phyloP scores from a whole-genome alignment of 257 asterid species.

The Penstemon eatonii region DNA sequence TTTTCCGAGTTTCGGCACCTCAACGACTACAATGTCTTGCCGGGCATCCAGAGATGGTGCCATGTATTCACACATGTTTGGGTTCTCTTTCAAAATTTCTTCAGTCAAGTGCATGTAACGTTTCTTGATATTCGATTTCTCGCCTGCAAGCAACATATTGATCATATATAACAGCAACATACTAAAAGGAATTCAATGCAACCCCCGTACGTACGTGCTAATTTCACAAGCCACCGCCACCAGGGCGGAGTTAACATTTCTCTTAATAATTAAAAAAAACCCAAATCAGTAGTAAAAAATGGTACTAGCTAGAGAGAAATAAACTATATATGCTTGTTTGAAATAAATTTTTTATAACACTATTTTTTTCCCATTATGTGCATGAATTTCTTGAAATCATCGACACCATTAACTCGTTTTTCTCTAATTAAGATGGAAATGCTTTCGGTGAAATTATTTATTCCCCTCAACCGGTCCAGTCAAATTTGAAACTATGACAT shows the following conservation, averaged over 20 bases:
- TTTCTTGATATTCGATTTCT: slow-evolving; percentile 60
- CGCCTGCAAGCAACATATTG: slow-evolving; percentile 42
- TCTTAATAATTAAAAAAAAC: no score
- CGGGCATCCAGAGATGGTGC: slow-evolving; percentile 73
- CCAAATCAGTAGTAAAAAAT: no score
- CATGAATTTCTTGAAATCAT: no score
- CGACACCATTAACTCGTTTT: no score
- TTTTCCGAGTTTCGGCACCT: slow-evolving; percentile 76
- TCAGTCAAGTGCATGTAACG: slow-evolving; percentile 71
- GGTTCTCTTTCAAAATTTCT: slow-evolving; percentile 57
- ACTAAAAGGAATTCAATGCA: neutral
- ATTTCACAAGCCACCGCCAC: neutral
- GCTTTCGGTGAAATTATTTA: no score
- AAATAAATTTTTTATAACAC: no score
- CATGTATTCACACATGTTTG: slow-evolving; percentile 58
- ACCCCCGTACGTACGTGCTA: neutral
- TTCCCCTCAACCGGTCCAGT: no score
- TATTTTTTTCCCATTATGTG: no score
- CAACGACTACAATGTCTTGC: slow-evolving; percentile 72
- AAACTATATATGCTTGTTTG: no score
- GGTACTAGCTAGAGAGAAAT: no score
- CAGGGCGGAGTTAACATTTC: neutral
- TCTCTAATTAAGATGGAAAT: no score
- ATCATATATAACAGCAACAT: neutral
- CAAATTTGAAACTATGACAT: no score